These are phyloP conservation scores for Trichoderma sp. DNA, from an alignment of 2,329 filamentous ascomycete species.

Conservation along the genomic window DNA sequence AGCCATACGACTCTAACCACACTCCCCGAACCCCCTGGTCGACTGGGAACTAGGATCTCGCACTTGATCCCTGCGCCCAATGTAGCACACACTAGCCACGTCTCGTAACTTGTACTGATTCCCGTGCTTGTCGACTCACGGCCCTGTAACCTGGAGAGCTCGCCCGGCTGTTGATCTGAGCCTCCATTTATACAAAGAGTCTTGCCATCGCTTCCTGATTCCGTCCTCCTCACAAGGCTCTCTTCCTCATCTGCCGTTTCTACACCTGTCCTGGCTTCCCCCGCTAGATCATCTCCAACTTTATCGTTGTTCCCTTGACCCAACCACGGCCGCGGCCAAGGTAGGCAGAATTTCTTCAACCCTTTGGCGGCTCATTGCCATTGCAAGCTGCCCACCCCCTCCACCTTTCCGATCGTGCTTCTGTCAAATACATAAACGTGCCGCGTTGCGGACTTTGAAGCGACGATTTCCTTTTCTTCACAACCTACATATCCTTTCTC, in stretches of 20 bases:
- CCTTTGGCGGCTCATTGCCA: constrained; percentile 23
- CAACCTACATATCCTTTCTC: neutral
- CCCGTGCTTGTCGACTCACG: constrained; percentile 19
- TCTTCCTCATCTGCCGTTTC: constrained; percentile 14
- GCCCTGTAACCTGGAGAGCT: constrained; percentile 18
- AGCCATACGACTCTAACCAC: neutral
- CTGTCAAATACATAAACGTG: constrained; percentile 29
- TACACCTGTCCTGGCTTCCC: constrained; percentile 11
- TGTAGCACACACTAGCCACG: neutral
- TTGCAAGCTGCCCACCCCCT: constrained; percentile 21
- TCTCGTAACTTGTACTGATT: constrained; percentile 11
- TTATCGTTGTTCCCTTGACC: constrained; percentile 13
- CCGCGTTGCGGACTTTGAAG: constrained; percentile 22
- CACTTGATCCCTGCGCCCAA: constrained; percentile 24
- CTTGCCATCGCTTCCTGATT: constrained; percentile 23
- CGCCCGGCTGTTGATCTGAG: constrained; percentile 22
- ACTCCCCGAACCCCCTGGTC: constrained; percentile 23
- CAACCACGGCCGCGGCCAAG: constrained; percentile 31
- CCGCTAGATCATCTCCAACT: constrained; percentile 21
- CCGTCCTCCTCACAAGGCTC: constrained; percentile 14
- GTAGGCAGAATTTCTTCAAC: constrained; percentile 27
- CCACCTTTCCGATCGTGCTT: constrained; percentile 20
- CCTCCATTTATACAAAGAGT: constrained; percentile 25
- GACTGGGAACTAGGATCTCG: constrained; percentile 14
- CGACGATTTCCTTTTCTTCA: constrained; percentile 3